These are phyloP conservation scores for Wickerhamomyces queroliae DNA, from an alignment of 805 yeast genomes.

Conservation along the genomic window DNA sequence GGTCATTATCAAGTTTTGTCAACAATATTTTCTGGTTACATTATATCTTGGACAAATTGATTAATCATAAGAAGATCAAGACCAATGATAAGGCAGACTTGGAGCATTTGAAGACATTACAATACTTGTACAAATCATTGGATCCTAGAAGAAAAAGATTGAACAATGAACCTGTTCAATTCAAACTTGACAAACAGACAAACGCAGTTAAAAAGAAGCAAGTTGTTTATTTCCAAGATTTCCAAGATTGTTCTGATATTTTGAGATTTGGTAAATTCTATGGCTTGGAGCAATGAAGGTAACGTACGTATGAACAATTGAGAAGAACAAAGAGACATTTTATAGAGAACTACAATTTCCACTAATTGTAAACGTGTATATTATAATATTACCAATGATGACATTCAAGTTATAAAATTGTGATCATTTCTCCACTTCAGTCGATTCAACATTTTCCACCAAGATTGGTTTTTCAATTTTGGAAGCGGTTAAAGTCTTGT, in stretches of 20 bases:
- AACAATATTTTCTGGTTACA: constrained; percentile 64
- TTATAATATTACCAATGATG: too few species aligned
- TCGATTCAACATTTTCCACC: too few species aligned
- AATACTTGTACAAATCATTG: constrained; percentile 25
- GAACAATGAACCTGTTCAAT: constrained; percentile 9
- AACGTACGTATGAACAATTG: too few species aligned
- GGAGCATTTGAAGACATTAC: constrained; percentile 20
- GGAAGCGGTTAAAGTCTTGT: background rate
- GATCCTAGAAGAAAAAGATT: constrained; percentile 28
- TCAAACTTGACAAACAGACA: constrained; percentile 11
- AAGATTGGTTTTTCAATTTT: background rate
- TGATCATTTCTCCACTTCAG: background rate
- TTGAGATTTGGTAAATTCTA: constrained; percentile 7
- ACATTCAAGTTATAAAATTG: background rate
- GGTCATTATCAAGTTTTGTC: constrained; percentile 39
- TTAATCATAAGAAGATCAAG: constrained; percentile 34
- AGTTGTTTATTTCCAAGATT: constrained; percentile 19
- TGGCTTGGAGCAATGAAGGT: background rate
- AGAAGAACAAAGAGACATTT: too few species aligned
- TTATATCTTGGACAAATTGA: constrained; percentile 46
- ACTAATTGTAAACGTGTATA: too few species aligned
- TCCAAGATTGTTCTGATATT: constrained; percentile 20
- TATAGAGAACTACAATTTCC: too few species aligned
- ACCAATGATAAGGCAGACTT: constrained; percentile 14
- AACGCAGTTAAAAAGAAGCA: constrained; percentile 10